Conservation (phyloP, 306 rosid genomes). For the Clitoria ternatea region DNA sequence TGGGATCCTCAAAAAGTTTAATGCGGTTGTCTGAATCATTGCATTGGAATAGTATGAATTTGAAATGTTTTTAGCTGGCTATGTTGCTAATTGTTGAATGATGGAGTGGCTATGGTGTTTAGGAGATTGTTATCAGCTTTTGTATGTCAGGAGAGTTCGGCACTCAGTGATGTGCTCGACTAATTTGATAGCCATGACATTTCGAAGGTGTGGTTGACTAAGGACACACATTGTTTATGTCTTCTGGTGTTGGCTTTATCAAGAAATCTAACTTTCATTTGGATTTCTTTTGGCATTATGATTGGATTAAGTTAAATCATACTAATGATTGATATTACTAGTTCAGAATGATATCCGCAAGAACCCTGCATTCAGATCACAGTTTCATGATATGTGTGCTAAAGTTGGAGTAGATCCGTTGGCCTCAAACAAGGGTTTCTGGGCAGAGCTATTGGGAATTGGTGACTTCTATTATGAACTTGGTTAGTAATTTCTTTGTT, state of each 20-base stretch:
- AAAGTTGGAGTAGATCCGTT: slow-evolving; percentile 97
- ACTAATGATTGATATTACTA: slow-evolving; percentile 7
- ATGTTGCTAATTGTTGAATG: not conserved
- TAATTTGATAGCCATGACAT: not conserved
- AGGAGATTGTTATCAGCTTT: not conserved
- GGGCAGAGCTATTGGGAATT: slow-evolving; percentile 96
- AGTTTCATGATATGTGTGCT: slow-evolving; percentile 95
- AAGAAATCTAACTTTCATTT: not conserved
- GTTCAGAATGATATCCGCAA: slow-evolving; percentile 87
- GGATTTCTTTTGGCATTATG: not conserved
- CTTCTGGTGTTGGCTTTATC: not conserved
- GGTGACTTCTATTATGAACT: slow-evolving; percentile 97
- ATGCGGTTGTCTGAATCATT: not conserved
- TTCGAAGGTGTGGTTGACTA: not conserved
- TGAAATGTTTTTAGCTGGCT: not conserved
- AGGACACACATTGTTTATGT: not conserved
- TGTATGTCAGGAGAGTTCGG: not conserved
- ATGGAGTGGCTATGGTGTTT: not conserved
- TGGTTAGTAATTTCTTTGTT: slow-evolving; percentile 57
- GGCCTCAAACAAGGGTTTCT: slow-evolving; percentile 95
- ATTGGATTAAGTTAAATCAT: slow-evolving; percentile 3
- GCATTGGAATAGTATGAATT: not conserved
- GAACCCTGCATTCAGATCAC: slow-evolving; percentile 97
- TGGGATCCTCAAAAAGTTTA: not conserved
- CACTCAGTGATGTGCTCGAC: not conserved